Conservation (phyloP, 2,329 filamentous ascomycete species). For the Beauveria caledonica region DNA sequence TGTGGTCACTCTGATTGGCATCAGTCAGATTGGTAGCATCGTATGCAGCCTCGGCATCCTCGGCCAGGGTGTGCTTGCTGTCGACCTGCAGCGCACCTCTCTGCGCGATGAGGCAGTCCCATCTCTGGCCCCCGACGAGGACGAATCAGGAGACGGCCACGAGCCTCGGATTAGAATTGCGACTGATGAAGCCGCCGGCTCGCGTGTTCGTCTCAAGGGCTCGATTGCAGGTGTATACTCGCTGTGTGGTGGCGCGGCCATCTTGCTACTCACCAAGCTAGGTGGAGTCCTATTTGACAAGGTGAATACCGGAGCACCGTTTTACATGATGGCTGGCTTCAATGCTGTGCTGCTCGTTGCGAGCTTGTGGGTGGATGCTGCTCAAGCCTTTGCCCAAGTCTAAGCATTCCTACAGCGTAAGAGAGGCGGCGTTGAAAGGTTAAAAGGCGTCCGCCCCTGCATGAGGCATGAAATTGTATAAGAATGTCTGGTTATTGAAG, state of each 20-base stretch:
- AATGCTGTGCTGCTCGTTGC: constrained; percentile 64
- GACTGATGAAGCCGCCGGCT: constrained; percentile 27
- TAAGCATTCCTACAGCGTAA: neutral
- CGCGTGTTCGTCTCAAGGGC: constrained; percentile 65
- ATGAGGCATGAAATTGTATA: neutral
- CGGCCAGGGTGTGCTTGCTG: constrained; percentile 65
- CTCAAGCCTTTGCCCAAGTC: constrained; percentile 26
- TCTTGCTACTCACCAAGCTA: constrained; percentile 82
- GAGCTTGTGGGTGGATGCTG: constrained; percentile 42
- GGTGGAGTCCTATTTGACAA: constrained; percentile 81
- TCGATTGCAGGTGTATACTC: constrained; percentile 94
- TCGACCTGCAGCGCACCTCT: constrained; percentile 28
- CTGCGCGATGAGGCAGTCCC: constrained; percentile 15
- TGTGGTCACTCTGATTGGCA: constrained; percentile 71
- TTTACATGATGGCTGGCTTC: constrained; percentile 89
- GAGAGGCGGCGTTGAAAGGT: neutral
- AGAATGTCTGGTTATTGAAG: neutral
- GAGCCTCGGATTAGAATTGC: constrained; percentile 31
- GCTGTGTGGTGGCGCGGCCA: constrained; percentile 80
- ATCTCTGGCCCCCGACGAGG: constrained; percentile 26
- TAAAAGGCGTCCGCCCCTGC: neutral
- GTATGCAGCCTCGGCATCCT: constrained; percentile 90
- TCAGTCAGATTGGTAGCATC: constrained; percentile 93
- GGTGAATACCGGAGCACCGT: constrained; percentile 67
- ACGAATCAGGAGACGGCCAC: constrained; percentile 31